phyloP scores from a whole-genome alignment of 2,329 filamentous ascomycete species.

The Arthrinium phaeospermum region DNA sequence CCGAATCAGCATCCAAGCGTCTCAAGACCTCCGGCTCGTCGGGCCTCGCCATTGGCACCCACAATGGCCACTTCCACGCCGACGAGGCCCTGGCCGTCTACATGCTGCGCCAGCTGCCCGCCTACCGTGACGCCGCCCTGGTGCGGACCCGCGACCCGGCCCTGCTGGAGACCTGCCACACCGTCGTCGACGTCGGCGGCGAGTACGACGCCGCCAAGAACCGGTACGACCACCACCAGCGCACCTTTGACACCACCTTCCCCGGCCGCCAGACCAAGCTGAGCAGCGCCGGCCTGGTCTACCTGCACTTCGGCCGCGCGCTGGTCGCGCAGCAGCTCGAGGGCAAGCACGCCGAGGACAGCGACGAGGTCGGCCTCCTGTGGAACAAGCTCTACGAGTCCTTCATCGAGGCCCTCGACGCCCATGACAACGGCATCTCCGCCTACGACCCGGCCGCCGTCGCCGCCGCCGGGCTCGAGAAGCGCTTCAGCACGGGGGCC shows the following conservation, averaged over 20 bases:
- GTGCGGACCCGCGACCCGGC: conserved; percentile 87
- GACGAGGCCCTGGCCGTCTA: conserved; percentile 97
- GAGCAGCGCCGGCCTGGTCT: conserved; percentile 91
- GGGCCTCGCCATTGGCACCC: conserved; percentile 79
- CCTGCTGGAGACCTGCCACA: conserved; percentile 82
- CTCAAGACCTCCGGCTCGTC: conserved; percentile 72
- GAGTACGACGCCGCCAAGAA: conserved; percentile 80
- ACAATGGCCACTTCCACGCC: conserved; percentile 98
- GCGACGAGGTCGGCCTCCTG: conserved; percentile 73
- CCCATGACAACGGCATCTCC: conserved; percentile 94
- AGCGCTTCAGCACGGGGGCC: conserved; percentile 81
- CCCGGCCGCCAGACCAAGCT: conserved; percentile 86
- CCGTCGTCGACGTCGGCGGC: conserved; percentile 96
- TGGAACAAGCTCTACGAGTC: conserved; percentile 90
- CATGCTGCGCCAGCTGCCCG: conserved; percentile 87
- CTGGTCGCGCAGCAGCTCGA: conserved; percentile 70
- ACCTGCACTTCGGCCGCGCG: conserved; percentile 89
- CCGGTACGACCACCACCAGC: conserved; percentile 98
- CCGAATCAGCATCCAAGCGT: conserved; percentile 78
- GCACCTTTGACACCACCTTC: conserved; percentile 85
- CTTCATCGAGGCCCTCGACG: conserved; percentile 95
- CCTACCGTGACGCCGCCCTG: conserved; percentile 75
- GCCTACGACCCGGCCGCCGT: conserved; percentile 77
- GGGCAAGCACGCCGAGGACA: conserved; percentile 57
- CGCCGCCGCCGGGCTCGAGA: conserved; percentile 73